Conservation (phyloP, 73 alveolate species). For the Paramecium sonneborni region DNA sequence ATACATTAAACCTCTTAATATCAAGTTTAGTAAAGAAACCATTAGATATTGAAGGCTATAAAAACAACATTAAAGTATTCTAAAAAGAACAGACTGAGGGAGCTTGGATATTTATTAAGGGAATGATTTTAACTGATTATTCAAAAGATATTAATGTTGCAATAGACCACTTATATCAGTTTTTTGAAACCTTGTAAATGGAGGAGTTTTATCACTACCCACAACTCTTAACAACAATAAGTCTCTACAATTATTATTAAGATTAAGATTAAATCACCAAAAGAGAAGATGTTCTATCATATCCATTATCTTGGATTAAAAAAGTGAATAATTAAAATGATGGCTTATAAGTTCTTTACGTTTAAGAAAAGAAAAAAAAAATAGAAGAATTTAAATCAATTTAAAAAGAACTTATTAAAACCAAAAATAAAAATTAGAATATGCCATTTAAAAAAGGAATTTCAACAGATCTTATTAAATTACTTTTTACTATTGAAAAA, state of each 20-base stretch:
- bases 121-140: not conserved
- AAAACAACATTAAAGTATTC: not conserved
- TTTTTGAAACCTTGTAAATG: not conserved
- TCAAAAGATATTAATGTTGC: not conserved
- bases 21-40: not conserved
- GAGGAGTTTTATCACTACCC: not conserved
- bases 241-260: not conserved
- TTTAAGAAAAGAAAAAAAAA: not conserved
- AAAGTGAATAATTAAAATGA: not conserved
- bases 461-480: too few species aligned
- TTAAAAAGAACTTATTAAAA: too few species aligned
- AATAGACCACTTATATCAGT: not conserved
- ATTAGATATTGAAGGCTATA: not conserved
- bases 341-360: too few species aligned
- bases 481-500: too few species aligned
- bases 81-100: not conserved
- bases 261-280: not conserved
- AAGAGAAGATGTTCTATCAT: not conserved
- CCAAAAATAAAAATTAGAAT: too few species aligned
- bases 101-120: not conserved
- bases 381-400: not conserved
- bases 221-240: not conserved
- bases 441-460: too few species aligned
- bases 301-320: not conserved
- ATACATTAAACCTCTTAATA: too few species aligned